These are phyloP conservation scores for Talaromyces sp. DNA, from an alignment of 2,329 filamentous ascomycete species.

Conservation along the genomic window DNA sequence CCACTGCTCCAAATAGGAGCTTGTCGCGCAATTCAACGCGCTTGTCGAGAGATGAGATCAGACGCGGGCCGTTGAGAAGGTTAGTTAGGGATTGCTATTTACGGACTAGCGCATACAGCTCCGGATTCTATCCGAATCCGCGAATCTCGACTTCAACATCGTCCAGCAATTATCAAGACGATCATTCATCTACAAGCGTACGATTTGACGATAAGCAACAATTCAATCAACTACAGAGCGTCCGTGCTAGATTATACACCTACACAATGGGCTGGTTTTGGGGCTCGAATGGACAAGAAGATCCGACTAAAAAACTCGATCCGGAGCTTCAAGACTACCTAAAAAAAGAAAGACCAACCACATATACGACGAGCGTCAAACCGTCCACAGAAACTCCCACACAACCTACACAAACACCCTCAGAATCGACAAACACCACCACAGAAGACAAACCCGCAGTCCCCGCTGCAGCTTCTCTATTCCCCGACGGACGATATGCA, in stretches of 20 bases:
- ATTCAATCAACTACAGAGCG: not conserved
- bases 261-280: conserved; percentile 63
- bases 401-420: conserved; percentile 27
- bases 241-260: too few relatives aligned
- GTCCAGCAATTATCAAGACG: not conserved
- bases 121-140: conserved; percentile 1
- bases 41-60: not conserved
- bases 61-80: not conserved
- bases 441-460: conserved; percentile 25
- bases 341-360: conserved; percentile 72
- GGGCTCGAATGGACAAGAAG: conserved; percentile 53
- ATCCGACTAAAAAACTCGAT: conserved; percentile 71
- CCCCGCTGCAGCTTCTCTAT: conserved; percentile 58
- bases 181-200: not conserved
- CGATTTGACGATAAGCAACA: not conserved
- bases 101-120: not conserved
- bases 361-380: conserved; percentile 26
- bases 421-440: conserved; percentile 32
- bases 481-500: conserved; percentile 71
- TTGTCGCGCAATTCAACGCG: conserved; percentile 29
- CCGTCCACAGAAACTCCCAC: conserved; percentile 24
- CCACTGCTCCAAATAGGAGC: conserved; percentile 31
- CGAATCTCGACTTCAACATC: not conserved
- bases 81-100: not conserved
- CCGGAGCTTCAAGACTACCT: conserved; percentile 81